phyloP scores from a whole-genome alignment of 257 asterid species.

The Fraxinus quadrangulata region DNA sequence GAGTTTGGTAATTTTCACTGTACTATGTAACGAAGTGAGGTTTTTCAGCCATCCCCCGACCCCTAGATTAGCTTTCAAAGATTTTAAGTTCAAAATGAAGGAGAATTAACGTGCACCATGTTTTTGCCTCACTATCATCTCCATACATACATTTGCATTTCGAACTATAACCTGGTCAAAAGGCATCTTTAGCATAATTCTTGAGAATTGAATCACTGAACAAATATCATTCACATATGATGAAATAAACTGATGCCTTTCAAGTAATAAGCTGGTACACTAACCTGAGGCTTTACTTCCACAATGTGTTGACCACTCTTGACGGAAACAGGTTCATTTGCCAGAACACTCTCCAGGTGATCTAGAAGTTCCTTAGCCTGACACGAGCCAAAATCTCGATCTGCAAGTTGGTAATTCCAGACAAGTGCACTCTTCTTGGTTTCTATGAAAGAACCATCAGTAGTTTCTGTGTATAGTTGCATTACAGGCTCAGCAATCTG shows the following conservation, averaged over 20 bases:
- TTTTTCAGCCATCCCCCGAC: not conserved
- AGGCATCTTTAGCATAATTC: not conserved
- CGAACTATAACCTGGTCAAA: not conserved
- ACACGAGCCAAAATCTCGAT: constrained; percentile 82
- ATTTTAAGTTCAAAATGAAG: not conserved
- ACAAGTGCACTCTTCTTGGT: constrained; percentile 70
- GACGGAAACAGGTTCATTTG: constrained; percentile 85
- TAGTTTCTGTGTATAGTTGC: constrained; percentile 77
- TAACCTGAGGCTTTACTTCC: constrained; percentile 91
- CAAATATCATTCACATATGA: not conserved
- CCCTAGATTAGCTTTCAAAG: not conserved
- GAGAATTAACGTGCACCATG: not conserved
- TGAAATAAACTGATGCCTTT: not conserved
- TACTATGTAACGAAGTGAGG: not conserved
- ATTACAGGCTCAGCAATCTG: constrained; percentile 88
- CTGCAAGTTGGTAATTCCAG: constrained; percentile 83
- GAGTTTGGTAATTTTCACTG: not conserved
- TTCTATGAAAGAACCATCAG: constrained; percentile 86
- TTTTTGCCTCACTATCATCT: not conserved
- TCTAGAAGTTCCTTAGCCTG: constrained; percentile 87
- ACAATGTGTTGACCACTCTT: constrained; percentile 75
- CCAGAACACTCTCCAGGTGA: constrained; percentile 81
- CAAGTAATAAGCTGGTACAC: constrained; percentile 7
- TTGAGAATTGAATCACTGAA: not conserved
- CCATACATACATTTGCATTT: not conserved